phyloP scores from a whole-genome alignment of 345 rosid species.

The Pelargonium nanum region DNA sequence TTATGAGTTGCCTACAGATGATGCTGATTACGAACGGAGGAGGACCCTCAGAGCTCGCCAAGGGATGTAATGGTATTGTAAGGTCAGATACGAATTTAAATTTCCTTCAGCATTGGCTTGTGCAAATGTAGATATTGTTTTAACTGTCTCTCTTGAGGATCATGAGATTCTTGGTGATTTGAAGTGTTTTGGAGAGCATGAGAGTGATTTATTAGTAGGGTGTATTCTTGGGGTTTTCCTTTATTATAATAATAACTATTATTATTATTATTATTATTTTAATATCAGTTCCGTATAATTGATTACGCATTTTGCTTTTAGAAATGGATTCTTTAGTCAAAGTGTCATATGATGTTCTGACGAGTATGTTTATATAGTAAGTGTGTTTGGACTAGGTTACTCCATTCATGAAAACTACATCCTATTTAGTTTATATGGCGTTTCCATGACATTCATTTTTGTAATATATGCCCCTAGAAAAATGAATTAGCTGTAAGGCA shows the following conservation, averaged over 20 bases:
- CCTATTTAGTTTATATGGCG: too few relatives aligned
- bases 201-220: neutral
- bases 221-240: too few relatives aligned
- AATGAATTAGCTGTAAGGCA: too few relatives aligned
- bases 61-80: conserved; percentile 21
- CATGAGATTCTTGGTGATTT: neutral
- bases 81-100: conserved; percentile 13
- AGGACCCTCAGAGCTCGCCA: conserved; percentile 24
- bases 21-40: conserved; percentile 55
- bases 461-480: neutral
- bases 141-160: neutral
- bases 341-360: neutral
- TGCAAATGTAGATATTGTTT: neutral
- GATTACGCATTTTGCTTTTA: neutral
- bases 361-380: neutral
- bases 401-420: neutral
- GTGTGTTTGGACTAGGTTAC: neutral
- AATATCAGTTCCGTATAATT: neutral
- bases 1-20: conserved; percentile 76
- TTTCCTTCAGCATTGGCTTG: neutral
- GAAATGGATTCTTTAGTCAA: too few relatives aligned
- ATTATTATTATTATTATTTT: too few relatives aligned
- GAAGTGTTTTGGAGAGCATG: neutral
- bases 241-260: too few relatives aligned
- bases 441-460: too few relatives aligned